Evolutionary conservation across 1,139 yeast genomes (phyloP), one percentile per base, ranked within the genome.

Genomic region (Hanseniaspora sp.): DNA sequence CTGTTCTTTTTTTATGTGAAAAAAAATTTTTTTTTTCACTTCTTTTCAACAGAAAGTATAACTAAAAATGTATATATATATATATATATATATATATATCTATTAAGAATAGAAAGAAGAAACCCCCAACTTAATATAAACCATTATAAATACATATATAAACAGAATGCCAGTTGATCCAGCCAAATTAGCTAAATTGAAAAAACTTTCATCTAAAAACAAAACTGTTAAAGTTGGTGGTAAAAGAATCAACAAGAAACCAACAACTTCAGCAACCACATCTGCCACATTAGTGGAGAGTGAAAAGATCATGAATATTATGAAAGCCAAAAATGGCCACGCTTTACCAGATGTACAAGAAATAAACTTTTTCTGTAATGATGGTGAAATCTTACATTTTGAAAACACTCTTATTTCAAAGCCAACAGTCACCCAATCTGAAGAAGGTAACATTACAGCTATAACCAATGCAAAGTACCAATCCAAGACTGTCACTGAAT

Each of bases 301-400:
- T 63, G 86, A 84, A 72, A 84, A 88, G 66, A 76, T 92, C 64
- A 90, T 84, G 63, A 87, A 85, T 66, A 83, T 92, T 65, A 95
- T 87, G 71, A 96, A 90, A 76, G 97, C 95, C 69, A 45, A 45
- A 17, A 39, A 43, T 11, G 29, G 45, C 8, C 40, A 42, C 18
- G 12, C 35, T 5, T 28, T 51, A 15, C 47, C 45, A 38, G 45
- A 47, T 31, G 45, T 51, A 7, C 39, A 41, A 8, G 54, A 51
- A 34, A 51, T 51, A 17, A 92, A 90, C 81, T 86, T 92, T 79
- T 90, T 92, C 84, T 85, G 78, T 74, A 95, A 88, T 62, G 96
- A 90, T 72, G 96, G 97, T 68, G 84, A 83, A 71, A 96, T 92
- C 62, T 77, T 90, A 73, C 96, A 90, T 77, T 88, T 92, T 80